Evolutionary conservation across 179 eudicot species (phyloP).

Genomic region (Spergularia azorica): DNA sequence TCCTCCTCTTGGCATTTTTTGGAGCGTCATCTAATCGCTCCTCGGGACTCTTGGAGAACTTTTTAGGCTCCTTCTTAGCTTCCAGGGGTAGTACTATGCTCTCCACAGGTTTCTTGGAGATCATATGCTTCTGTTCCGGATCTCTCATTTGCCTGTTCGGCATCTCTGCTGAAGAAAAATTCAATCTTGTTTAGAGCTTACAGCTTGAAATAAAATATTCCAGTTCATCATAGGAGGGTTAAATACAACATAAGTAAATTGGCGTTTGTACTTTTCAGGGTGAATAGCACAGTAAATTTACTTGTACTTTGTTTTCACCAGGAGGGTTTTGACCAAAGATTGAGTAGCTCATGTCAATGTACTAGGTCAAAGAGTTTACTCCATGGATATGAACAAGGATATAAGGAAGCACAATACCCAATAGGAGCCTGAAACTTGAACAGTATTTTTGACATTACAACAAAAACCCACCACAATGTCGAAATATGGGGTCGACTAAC

Average conservation of each 20-base stretch:
- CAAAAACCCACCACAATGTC: neutral
- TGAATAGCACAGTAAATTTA: slow-evolving; percentile 24
- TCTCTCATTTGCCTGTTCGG: slow-evolving; percentile 62
- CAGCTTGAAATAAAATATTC: neutral
- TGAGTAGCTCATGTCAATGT: too few species aligned
- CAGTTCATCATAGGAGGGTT: neutral
- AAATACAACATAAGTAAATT: neutral
- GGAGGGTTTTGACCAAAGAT: too few species aligned
- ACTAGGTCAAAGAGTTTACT: too few species aligned
- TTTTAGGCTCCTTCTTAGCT: slow-evolving; percentile 29
- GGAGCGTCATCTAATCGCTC: slow-evolving; percentile 33
- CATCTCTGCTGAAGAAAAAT: slow-evolving; percentile 32
- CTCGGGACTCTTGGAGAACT: slow-evolving; percentile 23
- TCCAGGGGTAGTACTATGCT: slow-evolving; percentile 32
- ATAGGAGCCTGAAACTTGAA: slow-evolving; percentile 24
- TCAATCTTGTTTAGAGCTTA: neutral
- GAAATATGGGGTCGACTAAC: slow-evolving; percentile 2
- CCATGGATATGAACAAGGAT: too few species aligned
- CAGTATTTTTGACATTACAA: slow-evolving; percentile 9
- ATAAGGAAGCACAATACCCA: neutral
- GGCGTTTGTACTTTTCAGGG: neutral
- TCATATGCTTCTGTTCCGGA: slow-evolving; percentile 55
- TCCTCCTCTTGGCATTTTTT: slow-evolving; percentile 43
- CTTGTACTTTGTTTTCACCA: neutral
- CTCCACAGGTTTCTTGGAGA: slow-evolving; percentile 60